These are phyloP conservation scores for Madurella fahalii DNA, from an alignment of 2,329 filamentous ascomycete species.

Conservation along the genomic window DNA sequence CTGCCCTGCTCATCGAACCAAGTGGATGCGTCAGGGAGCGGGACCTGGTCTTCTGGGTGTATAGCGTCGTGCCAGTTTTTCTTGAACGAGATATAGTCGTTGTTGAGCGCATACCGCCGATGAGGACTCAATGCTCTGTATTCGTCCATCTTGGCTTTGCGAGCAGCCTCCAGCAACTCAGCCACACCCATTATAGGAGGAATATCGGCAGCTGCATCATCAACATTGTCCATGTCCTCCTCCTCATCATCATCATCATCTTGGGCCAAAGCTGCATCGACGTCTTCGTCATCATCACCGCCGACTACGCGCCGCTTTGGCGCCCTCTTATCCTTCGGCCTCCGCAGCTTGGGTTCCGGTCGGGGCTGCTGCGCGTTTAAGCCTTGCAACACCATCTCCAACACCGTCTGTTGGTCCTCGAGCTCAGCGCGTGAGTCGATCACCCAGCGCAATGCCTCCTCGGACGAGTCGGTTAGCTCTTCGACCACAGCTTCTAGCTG, in stretches of 20 bases:
- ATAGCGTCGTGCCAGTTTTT: slow-evolving; percentile 53
- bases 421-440: slow-evolving; percentile 49
- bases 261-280: slow-evolving; percentile 20
- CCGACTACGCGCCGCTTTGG: slow-evolving; percentile 7
- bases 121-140: slow-evolving; percentile 41
- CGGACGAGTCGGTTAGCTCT: slow-evolving; percentile 41
- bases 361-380: slow-evolving; percentile 24
- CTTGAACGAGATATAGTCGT: slow-evolving; percentile 58
- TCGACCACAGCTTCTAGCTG: slow-evolving; percentile 39
- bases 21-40: slow-evolving; percentile 48
- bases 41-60: slow-evolving; percentile 45
- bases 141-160: slow-evolving; percentile 36
- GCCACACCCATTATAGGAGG: slow-evolving; percentile 30
- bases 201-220: slow-evolving; percentile 24
- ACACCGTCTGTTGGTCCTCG: slow-evolving; percentile 44
- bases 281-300: slow-evolving; percentile 17
- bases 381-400: slow-evolving; percentile 35
- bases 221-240: slow-evolving; percentile 27
- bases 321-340: slow-evolving; percentile 17
- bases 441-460: slow-evolving; percentile 43
- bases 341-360: slow-evolving; percentile 16
- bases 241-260: slow-evolving; percentile 29
- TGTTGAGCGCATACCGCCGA: slow-evolving; percentile 51
- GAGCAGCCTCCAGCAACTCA: slow-evolving; percentile 35
- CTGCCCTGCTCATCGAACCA: slow-evolving; percentile 51